Conservation (phyloP, 2,329 filamentous ascomycete species). For the Exophiala dermatitidis region DNA sequence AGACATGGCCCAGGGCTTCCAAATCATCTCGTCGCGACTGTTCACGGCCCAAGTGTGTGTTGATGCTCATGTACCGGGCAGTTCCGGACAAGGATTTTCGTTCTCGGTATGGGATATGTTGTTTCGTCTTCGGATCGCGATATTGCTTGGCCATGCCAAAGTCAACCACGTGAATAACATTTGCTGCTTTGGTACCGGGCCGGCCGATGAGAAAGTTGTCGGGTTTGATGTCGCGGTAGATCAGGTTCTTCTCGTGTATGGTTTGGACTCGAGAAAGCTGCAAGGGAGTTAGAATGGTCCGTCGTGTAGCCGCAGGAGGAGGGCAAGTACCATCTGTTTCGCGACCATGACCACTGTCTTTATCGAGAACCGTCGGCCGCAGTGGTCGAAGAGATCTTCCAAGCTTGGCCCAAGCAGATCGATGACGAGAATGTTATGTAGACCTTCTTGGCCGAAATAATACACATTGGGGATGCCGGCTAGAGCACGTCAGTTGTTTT, state of each 20-base stretch:
- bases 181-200: conserved; percentile 85
- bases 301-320: neutral
- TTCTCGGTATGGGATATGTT: conserved; percentile 96
- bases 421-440: conserved; percentile 98
- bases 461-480: conserved; percentile 99
- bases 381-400: conserved; percentile 96
- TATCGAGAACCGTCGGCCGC: conserved; percentile 86
- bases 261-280: conserved; percentile 83
- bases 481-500: conserved; percentile 36
- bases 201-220: conserved; percentile 98
- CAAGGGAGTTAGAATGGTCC: conserved; percentile 26
- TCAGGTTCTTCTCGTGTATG: conserved; percentile 98
- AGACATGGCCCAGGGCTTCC: conserved; percentile 69
- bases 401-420: conserved; percentile 90
- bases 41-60: conserved; percentile 92
- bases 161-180: conserved; percentile 97
- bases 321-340: conserved; percentile 76
- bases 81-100: conserved; percentile 95
- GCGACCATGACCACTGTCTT: conserved; percentile 99
- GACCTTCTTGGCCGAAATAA: conserved; percentile 96
- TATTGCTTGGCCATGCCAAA: conserved; percentile 99
- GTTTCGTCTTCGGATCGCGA: conserved; percentile 96
- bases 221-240: conserved; percentile 98
- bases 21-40: conserved; percentile 94
- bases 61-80: conserved; percentile 98